phyloP scores from a whole-genome alignment of 805 yeast species.

The Candida golubevii region DNA sequence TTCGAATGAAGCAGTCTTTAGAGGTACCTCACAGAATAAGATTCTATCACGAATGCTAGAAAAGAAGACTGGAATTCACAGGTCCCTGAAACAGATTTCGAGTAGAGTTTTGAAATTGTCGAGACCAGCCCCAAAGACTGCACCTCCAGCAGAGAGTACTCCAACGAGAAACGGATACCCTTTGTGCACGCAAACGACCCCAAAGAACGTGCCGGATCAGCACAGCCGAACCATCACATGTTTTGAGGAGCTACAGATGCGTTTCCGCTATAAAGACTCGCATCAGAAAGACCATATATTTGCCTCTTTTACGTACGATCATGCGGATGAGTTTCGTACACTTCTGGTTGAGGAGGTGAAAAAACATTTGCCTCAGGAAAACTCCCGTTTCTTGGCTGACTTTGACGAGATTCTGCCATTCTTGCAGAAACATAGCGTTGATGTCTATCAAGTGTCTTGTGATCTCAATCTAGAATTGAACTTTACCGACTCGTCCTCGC shows the following conservation, averaged over 20 bases:
- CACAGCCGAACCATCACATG: neutral
- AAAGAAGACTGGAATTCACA: slow-evolving; percentile 31
- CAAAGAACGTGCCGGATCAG: no score
- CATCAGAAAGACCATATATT: slow-evolving; percentile 9
- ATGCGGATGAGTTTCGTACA: neutral
- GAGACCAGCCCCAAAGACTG: slow-evolving; percentile 2
- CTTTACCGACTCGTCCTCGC: slow-evolving; percentile 8
- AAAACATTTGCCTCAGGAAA: slow-evolving; percentile 4
- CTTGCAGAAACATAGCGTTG: slow-evolving; percentile 8
- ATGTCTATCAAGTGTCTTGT: slow-evolving; percentile 10
- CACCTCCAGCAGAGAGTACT: slow-evolving; percentile 6
- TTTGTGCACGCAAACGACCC: no score
- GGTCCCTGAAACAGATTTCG: slow-evolving; percentile 36
- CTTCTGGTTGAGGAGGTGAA: neutral
- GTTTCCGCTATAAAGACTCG: slow-evolving; percentile 10
- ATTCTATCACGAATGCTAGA: slow-evolving; percentile 37
- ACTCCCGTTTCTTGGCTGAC: slow-evolving; percentile 5
- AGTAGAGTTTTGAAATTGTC: slow-evolving; percentile 12
- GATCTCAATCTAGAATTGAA: slow-evolving; percentile 8
- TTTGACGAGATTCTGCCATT: slow-evolving; percentile 4
- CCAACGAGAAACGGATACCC: neutral
- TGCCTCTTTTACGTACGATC: slow-evolving; percentile 2
- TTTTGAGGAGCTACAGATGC: slow-evolving; percentile 11
- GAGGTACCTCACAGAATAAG: slow-evolving; percentile 35
- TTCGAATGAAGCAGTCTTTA: slow-evolving; percentile 22